Conservation (phyloP, 1,284 basidiomycete species). For the Ceratobasidium theobromae region DNA sequence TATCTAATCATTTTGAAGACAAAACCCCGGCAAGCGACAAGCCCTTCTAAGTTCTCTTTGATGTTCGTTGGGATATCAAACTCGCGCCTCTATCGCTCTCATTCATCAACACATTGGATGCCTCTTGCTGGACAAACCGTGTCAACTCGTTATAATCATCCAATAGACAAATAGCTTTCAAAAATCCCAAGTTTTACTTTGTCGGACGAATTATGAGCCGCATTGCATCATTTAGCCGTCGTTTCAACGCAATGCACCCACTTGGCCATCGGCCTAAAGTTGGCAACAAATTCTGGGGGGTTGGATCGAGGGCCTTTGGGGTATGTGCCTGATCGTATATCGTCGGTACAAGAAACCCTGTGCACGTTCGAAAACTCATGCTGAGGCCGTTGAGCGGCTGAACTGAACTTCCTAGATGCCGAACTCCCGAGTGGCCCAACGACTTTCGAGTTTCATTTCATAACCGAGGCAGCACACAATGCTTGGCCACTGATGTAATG, state of each 20-base stretch:
- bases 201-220: not conserved
- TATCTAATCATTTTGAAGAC: constrained; percentile 71
- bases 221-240: no score
- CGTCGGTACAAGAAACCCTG: no score
- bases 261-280: no score
- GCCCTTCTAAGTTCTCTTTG: constrained; percentile 58
- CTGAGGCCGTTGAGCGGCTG: not conserved
- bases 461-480: not conserved
- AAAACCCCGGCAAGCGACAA: constrained; percentile 76
- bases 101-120: not conserved
- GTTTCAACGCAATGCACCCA: no score
- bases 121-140: not conserved
- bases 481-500: not conserved
- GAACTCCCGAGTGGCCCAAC: no score
- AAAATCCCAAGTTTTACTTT: not conserved
- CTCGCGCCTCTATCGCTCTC: not conserved
- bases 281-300: no score
- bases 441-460: not conserved
- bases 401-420: no score
- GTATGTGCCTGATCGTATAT: no score
- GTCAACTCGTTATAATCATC: not conserved
- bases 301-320: no score
- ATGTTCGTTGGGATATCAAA: not conserved
- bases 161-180: constrained; percentile 12
- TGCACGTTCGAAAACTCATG: not conserved